Evolutionary conservation across 345 rosid species (phyloP).

Genomic region (Acer campestre): DNA sequence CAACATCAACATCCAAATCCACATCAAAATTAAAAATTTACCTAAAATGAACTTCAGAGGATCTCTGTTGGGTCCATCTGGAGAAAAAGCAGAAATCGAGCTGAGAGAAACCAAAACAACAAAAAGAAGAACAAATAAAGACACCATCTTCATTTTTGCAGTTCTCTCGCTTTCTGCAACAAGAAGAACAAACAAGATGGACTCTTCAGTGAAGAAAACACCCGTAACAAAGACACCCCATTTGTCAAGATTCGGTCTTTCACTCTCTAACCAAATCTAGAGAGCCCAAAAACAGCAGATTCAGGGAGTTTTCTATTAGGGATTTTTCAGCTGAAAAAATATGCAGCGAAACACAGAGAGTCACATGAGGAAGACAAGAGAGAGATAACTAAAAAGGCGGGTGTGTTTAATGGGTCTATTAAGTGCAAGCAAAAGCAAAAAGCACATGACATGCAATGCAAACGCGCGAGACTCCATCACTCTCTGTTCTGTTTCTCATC

Average conservation of each 20-base stretch:
- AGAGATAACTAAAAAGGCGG: constrained; percentile 18
- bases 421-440: background rate
- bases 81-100: constrained; percentile 33
- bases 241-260: constrained; percentile 15
- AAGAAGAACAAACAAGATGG: background rate
- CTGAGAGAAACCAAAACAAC: constrained; percentile 25
- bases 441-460: constrained; percentile 5
- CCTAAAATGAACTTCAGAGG: constrained; percentile 68
- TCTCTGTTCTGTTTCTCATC: background rate
- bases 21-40: constrained; percentile 21
- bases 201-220: constrained; percentile 1
- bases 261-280: constrained; percentile 16
- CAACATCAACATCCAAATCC: background rate
- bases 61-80: constrained; percentile 31
- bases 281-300: constrained; percentile 14
- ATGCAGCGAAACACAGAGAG: background rate
- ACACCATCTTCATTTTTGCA: background rate
- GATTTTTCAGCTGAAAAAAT: background rate
- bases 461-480: background rate
- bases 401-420: background rate
- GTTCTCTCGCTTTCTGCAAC: background rate
- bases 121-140: constrained; percentile 15
- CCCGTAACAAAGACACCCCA: constrained; percentile 23
- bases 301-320: background rate
- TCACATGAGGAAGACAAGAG: constrained; percentile 7